Evolutionary conservation across 495 filamentous ascomycete species (phyloP), one percentile per base, ranked within the genome.

Genomic region (Tuber melanosporum): DNA sequence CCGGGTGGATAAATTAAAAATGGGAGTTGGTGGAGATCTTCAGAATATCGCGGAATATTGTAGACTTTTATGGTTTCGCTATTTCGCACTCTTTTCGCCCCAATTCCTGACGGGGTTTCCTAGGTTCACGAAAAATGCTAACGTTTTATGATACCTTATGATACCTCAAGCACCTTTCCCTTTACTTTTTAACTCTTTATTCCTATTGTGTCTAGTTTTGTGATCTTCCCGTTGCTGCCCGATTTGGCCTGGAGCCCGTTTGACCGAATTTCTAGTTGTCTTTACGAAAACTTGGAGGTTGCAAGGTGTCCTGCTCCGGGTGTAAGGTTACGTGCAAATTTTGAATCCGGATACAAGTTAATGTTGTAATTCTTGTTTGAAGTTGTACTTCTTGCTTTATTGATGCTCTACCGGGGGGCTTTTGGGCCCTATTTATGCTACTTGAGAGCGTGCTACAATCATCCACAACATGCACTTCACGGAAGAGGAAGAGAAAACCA

Each of bases 31-130:
- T 26, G 71, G 71, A 71, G 66, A 43, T 77, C 79, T 76, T 77
- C 72, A 79, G 78, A 49, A 80, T 78, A 75, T 80, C 79, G 57
- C 73, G 45, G 75, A 80, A 80, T 74, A 80, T 78, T 78, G 78
- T 79, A 79, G 78, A 80, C 78, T 32, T 42, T 62, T 46, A 73
- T 44, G 77, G 72, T 80, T 77, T 79, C 52, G 57, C 70, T 73
- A 57, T 73, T 73, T 79, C 76, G 71, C 71, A 73, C 62, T 22
- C 47, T 73, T 80, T 78, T 66, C 57, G 36, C 57, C 36, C 57
- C 36, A 19, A 36, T 66, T 66, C 57, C 57, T 66, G 17, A 14
- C 26, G 57, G 7, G 14, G 32, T 66, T 36, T 66, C 57, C 32
- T 14, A 7, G 26, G 57, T 66, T 66, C 26, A 26, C 57, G 7